Conservation (phyloP, 2,329 filamentous ascomycete species). For the Ceratocystis alfenasii region DNA sequence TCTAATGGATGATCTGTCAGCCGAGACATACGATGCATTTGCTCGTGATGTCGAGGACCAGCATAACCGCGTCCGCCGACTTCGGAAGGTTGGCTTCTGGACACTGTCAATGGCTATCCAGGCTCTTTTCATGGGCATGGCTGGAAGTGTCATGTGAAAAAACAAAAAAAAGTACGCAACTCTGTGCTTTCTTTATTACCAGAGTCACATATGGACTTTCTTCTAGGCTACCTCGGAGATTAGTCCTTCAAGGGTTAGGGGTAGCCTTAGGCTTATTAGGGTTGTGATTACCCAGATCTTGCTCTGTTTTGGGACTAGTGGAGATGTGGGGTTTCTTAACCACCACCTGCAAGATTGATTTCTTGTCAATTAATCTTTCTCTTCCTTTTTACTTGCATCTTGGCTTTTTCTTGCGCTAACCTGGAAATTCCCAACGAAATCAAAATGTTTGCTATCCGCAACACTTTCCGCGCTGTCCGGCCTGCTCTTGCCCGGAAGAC, state of each 20-base stretch:
- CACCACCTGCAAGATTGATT: slow-evolving; percentile 5
- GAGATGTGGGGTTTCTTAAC: slow-evolving; percentile 9
- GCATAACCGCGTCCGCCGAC: slow-evolving; percentile 68
- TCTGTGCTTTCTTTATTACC: not conserved
- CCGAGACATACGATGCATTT: slow-evolving; percentile 91
- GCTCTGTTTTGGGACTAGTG: slow-evolving; percentile 8
- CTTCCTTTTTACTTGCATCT: slow-evolving; percentile 7
- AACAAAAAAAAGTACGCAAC: too few relatives aligned
- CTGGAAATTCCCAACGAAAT: not conserved
- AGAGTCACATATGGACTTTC: not conserved
- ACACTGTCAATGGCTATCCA: slow-evolving; percentile 85
- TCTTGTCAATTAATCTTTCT: slow-evolving; percentile 3
- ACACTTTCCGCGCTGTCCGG: slow-evolving; percentile 18
- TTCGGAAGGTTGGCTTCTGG: slow-evolving; percentile 96
- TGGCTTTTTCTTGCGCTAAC: slow-evolving; percentile 4
- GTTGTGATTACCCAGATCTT: not conserved
- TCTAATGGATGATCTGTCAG: slow-evolving; percentile 83
- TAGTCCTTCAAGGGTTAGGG: not conserved
- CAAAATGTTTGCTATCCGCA: slow-evolving; percentile 21
- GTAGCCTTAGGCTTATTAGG: not conserved
- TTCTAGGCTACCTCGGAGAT: not conserved
- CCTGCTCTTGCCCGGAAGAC: slow-evolving; percentile 3
- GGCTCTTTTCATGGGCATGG: slow-evolving; percentile 88
- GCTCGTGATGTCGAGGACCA: slow-evolving; percentile 82
- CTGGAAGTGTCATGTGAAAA: slow-evolving; percentile 56